A percentile compares a stretch with the other conserved stretches of the same genome.
Conservation (phyloP, 768 basidiomycete species). For the Rickenella mellea region DNA sequence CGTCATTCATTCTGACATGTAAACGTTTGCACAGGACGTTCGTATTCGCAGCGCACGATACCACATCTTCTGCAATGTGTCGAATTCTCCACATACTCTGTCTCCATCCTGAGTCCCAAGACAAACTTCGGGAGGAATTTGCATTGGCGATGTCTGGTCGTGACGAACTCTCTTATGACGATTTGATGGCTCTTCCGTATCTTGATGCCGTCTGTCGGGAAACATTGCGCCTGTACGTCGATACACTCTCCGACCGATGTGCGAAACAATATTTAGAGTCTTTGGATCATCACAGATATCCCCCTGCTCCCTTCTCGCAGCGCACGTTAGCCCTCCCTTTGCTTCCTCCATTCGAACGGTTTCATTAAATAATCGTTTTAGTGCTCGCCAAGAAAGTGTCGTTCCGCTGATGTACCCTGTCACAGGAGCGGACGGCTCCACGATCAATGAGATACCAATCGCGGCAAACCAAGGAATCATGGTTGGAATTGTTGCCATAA, state of each 20-base stretch:
- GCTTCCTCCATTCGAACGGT: background rate
- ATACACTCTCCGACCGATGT: background rate
- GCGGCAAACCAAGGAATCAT: constrained; percentile 32
- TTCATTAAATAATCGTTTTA: constrained; percentile 9
- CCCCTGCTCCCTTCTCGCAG: background rate
- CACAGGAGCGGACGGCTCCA: constrained; percentile 13
- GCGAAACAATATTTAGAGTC: no score
- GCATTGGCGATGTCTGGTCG: constrained; percentile 13
- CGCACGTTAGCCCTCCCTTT: background rate
- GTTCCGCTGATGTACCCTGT: constrained; percentile 30
- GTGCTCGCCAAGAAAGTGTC: constrained; percentile 32
- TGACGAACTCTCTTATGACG: constrained; percentile 22
- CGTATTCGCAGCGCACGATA: constrained; percentile 43
- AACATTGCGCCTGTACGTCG: constrained; percentile 30
- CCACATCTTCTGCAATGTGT: constrained; percentile 34
- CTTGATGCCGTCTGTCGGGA: constrained; percentile 39
- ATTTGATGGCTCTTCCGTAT: constrained; percentile 26
- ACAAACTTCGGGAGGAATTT: constrained; percentile 28
- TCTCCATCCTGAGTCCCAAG: constrained; percentile 28
- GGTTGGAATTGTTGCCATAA: background rate
- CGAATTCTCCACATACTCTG: constrained; percentile 32
- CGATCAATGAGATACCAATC: constrained; percentile 25
- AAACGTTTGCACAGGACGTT: constrained; percentile 24
- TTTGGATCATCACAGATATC: background rate
- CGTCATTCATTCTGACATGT: background rate